A percentile compares a stretch with the other conserved stretches of the same genome.
Conservation (phyloP, 306 rosid genomes). For the Prunus mume region DNA sequence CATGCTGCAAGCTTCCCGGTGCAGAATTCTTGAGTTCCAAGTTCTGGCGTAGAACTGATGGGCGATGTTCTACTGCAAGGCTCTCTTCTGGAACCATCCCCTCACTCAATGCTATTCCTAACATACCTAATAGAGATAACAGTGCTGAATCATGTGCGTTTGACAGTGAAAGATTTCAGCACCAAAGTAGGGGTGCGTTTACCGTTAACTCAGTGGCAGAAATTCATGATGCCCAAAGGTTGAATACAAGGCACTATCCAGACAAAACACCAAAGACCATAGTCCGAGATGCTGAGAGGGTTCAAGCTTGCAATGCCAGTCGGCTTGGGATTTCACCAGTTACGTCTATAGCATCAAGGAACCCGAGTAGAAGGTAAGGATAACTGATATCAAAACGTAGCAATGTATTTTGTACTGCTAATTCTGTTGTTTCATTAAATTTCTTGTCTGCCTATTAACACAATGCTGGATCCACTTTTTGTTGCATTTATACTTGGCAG, state of each 20-base stretch:
- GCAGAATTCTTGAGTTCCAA: conserved; percentile 88
- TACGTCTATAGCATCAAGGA: conserved; percentile 31
- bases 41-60: conserved; percentile 84
- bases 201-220: conserved; percentile 42
- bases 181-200: conserved; percentile 38
- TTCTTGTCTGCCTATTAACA: background rate
- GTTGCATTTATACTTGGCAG: background rate
- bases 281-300: conserved; percentile 38
- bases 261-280: conserved; percentile 33
- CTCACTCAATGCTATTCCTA: conserved; percentile 38
- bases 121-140: conserved; percentile 34
- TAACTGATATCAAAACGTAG: background rate
- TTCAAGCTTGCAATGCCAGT: conserved; percentile 39
- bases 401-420: background rate
- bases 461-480: background rate
- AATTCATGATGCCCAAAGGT: conserved; percentile 31
- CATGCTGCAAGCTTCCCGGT: conserved; percentile 91
- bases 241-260: conserved; percentile 26
- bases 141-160: conserved; percentile 30
- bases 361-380: conserved; percentile 35
- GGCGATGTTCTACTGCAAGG: conserved; percentile 55
- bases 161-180: conserved; percentile 49
- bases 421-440: background rate
- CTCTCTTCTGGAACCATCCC: conserved; percentile 40
- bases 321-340: conserved; percentile 36